Evolutionary conservation across 2,329 filamentous ascomycete genomes (phyloP), one percentile per base, ranked within the genome.

Genomic region (Trichoderma atroviride): DNA sequence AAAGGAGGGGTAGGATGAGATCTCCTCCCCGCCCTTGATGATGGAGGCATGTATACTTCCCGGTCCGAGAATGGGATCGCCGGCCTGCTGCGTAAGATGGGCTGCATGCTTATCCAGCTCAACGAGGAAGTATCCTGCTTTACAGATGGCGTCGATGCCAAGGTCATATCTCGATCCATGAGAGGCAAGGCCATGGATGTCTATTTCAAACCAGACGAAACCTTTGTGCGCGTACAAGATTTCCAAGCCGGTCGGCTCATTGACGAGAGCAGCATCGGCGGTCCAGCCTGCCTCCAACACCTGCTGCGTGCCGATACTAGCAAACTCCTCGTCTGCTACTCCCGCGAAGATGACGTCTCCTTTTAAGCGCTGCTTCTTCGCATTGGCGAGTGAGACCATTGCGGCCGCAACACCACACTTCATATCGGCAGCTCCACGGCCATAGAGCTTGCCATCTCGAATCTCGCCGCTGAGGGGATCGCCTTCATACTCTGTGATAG

Each of bases 271-370:
- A 0, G 77, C 85, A 67, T 87, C 84, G 1, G 86, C 84, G 35
- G 78, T 78, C 85, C 85, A 88, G 1, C 85, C 86, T 2, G 84
- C 83, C 13, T 76, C 77, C 0, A 88, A 74, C 0, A 87, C 71
- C 52, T 87, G 79, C 69, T 83, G 81, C 0, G 85, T 88, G 1
- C 86, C 86, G 13, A 83, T 82, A 33, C 83, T 86, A 5, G 77
- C 74, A 53, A 80, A 80, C 71, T 88, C 86, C 66, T 88, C 85
- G 55, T 88, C 86, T 0, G 85, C 82, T 3, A 88, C 86, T 1
- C 82, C 85, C 0, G 85, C 79, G 6, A 88, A 77, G 10, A 88
- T 83, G 10, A 87, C 79, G 59, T 87, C 83, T 3, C 86, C 86
- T 0, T 77, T 74, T 11, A 83, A 78, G 0, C 74, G 72, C 27